Conservation (phyloP, 257 asterid genomes). For the Galeopsis tetrahit region DNA sequence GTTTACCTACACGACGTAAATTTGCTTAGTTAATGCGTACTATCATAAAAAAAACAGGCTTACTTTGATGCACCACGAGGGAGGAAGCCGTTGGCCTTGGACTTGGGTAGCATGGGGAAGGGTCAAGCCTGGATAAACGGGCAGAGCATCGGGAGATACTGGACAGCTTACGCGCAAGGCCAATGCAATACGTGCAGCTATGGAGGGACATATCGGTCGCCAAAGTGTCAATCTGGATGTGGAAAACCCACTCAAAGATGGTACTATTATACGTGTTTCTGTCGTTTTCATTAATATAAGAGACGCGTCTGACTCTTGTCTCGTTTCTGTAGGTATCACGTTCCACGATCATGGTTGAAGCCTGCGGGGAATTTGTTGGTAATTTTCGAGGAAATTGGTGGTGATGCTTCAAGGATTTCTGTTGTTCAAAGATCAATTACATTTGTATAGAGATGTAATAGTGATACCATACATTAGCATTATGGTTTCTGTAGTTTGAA, state of each 20-base stretch:
- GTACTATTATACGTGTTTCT: conserved; percentile 39
- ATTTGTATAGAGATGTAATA: conserved; percentile 38
- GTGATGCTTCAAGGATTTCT: conserved; percentile 82
- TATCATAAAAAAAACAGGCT: conserved; percentile 37
- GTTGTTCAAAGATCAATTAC: conserved; percentile 67
- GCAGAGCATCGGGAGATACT: conserved; percentile 85
- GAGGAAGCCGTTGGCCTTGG: conserved; percentile 76
- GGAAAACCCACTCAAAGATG: conserved; percentile 97
- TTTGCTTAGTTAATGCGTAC: no score
- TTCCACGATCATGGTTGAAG: conserved; percentile 91
- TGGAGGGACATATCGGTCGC: conserved; percentile 63
- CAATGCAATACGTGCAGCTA: conserved; percentile 70
- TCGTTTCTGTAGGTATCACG: conserved; percentile 71
- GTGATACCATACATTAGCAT: background rate
- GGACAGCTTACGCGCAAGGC: conserved; percentile 82
- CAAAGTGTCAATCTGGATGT: conserved; percentile 86
- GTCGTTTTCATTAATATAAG: background rate
- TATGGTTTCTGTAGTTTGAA: conserved; percentile 8
- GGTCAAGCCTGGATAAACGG: conserved; percentile 95
- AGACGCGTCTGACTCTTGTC: background rate
- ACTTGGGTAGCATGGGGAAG: conserved; percentile 84
- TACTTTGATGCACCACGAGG: conserved; percentile 79
- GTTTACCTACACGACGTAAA: no score
- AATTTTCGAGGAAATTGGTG: conserved; percentile 91
- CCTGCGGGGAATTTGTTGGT: conserved; percentile 65